phyloP scores from a whole-genome alignment of 2,329 filamentous ascomycete genomes.

The Dryadomyces sulphureus region DNA sequence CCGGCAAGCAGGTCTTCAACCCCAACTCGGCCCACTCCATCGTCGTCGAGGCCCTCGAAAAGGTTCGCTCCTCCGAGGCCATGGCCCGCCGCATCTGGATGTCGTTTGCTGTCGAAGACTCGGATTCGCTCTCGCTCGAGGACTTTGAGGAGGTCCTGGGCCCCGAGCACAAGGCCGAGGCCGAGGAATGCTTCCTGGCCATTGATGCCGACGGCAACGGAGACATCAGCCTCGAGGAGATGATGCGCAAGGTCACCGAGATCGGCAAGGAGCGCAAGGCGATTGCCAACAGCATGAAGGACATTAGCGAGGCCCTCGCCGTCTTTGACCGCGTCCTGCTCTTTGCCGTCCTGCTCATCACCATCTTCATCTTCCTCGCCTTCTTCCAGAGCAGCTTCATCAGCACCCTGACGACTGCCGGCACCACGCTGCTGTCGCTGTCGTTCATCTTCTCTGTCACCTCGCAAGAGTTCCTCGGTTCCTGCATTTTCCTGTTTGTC shows the following conservation, averaged over 20 bases:
- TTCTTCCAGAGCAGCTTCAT: constrained; percentile 82
- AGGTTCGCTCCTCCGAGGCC: constrained; percentile 72
- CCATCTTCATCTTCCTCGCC: constrained; percentile 73
- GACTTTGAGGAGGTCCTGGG: constrained; percentile 85
- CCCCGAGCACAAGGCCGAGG: constrained; percentile 54
- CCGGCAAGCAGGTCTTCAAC: constrained; percentile 91
- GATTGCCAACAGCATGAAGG: constrained; percentile 86
- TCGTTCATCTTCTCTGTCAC: constrained; percentile 93
- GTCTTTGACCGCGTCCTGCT: constrained; percentile 80
- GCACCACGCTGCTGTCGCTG: constrained; percentile 83
- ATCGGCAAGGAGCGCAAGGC: constrained; percentile 77
- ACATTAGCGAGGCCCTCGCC: constrained; percentile 86
- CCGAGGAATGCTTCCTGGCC: constrained; percentile 68
- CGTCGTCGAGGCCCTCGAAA: constrained; percentile 78
- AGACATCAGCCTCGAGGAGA: constrained; percentile 89
- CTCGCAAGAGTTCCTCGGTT: constrained; percentile 89
- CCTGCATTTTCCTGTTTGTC: constrained; percentile 96
- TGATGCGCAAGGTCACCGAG: constrained; percentile 75
- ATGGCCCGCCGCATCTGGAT: constrained; percentile 89
- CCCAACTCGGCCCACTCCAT: constrained; percentile 80
- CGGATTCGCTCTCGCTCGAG: constrained; percentile 61
- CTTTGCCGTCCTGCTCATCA: constrained; percentile 65
- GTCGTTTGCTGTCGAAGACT: constrained; percentile 88
- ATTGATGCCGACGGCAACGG: constrained; percentile 84
- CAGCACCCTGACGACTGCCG: constrained; percentile 74